Percentiles rank a stretch among this genome's conserved stretches.
These are phyloP conservation scores for Reutealis trisperma DNA, from an alignment of 345 rosid genomes.

Conservation along the genomic window DNA sequence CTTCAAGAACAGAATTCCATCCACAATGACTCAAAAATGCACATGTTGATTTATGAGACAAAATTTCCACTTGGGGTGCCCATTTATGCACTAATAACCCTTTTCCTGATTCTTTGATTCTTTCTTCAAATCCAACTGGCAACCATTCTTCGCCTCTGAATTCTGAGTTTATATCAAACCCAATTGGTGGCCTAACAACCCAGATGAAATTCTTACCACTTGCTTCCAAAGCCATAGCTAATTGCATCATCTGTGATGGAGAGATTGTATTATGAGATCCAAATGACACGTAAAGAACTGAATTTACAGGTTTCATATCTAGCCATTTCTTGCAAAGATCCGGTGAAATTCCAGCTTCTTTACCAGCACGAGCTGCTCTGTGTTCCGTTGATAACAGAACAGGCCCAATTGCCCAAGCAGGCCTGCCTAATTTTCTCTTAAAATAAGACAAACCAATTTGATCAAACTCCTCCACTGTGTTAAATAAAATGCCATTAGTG, in stretches of 20 bases:
- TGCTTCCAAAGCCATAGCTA: conserved; percentile 60
- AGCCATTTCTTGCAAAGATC: conserved; percentile 52
- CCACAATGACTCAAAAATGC: conserved; percentile 81
- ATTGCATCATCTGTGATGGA: conserved; percentile 53
- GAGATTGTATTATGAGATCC: conserved; percentile 68
- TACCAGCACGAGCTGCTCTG: conserved; percentile 17
- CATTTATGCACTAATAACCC: conserved; percentile 57
- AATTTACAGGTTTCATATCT: conserved; percentile 48
- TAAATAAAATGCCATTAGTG: conserved; percentile 57
- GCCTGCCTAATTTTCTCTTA: conserved; percentile 37
- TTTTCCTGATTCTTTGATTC: conserved; percentile 34
- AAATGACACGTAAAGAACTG: conserved; percentile 66
- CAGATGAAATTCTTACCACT: conserved; percentile 63
- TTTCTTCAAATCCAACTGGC: conserved; percentile 54
- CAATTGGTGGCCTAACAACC: conserved; percentile 77
- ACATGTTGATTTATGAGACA: conserved; percentile 52
- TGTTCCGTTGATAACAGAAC: conserved; percentile 39
- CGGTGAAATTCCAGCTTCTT: neutral
- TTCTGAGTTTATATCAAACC: conserved; percentile 50
- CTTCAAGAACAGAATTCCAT: conserved; percentile 77
- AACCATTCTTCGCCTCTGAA: conserved; percentile 49
- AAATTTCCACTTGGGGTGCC: conserved; percentile 72
- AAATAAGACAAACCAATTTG: conserved; percentile 51
- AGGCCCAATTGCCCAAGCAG: conserved; percentile 66
- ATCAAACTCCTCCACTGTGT: conserved; percentile 65